A percentile compares a stretch with the other conserved stretches of the same genome.
Evolutionary conservation across 1,284 basidiomycete genomes (phyloP).

Genomic region (Melampsora larici-populina): DNA sequence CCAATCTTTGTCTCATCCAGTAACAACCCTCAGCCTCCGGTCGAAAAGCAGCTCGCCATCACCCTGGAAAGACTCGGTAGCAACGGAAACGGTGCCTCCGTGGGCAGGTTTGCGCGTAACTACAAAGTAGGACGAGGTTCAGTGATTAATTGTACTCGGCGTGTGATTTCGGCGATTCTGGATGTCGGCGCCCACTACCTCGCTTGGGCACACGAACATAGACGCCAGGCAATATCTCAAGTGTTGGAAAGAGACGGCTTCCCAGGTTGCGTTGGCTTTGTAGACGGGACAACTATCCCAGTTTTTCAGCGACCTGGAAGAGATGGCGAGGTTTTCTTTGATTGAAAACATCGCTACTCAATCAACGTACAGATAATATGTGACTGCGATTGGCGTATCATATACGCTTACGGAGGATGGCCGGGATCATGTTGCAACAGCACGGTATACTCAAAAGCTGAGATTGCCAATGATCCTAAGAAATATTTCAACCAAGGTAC

Average conservation of each 20-base stretch:
- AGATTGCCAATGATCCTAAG: too few relatives aligned
- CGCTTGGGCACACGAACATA: neutral
- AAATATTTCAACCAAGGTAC: too few relatives aligned
- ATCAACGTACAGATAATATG: slow-evolving; percentile 12
- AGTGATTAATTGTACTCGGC: neutral
- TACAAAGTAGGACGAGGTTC: too few relatives aligned
- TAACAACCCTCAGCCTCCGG: neutral
- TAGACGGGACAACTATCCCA: neutral
- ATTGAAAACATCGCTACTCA: neutral
- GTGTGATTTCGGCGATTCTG: slow-evolving; percentile 1
- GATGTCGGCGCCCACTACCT: neutral
- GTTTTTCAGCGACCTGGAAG: neutral
- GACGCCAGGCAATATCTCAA: neutral
- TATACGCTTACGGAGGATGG: neutral
- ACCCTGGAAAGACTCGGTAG: too few relatives aligned
- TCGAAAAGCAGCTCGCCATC: too few relatives aligned
- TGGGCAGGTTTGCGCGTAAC: neutral
- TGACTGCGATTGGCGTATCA: neutral
- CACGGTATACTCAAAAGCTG: neutral
- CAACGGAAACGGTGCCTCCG: slow-evolving; percentile 25
- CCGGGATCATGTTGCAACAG: neutral
- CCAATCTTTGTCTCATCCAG: neutral
- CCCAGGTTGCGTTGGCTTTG: slow-evolving; percentile 3
- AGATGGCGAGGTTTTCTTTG: slow-evolving; percentile 3
- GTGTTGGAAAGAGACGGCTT: slow-evolving; percentile 1